Percentiles rank a stretch among this genome's conserved stretches.
phyloP scores from a whole-genome alignment of 805 yeast species.

The Suhomyces tanzawaensis region DNA sequence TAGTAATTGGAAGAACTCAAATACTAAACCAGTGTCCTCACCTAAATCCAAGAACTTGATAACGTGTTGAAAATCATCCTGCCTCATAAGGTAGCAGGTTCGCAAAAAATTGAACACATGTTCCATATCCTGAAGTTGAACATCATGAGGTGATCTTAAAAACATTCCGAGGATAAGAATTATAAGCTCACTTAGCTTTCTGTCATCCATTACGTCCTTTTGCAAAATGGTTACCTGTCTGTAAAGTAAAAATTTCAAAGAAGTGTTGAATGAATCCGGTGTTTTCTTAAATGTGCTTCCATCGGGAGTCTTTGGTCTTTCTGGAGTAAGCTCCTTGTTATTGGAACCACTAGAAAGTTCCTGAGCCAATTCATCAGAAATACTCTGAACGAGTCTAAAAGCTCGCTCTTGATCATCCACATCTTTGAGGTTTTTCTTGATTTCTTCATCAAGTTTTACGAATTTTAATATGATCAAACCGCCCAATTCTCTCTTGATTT shows the following conservation, averaged over 20 bases:
- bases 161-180: constrained; percentile 31
- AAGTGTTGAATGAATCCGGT: background rate
- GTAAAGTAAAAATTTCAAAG: constrained; percentile 27
- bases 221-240: constrained; percentile 33
- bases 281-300: background rate
- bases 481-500: constrained; percentile 27
- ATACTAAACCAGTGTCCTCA: constrained; percentile 18
- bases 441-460: constrained; percentile 17
- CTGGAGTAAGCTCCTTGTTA: background rate
- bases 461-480: constrained; percentile 26
- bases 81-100: constrained; percentile 32
- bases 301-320: background rate
- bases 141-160: constrained; percentile 14
- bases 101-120: constrained; percentile 35
- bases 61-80: constrained; percentile 21
- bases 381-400: background rate
- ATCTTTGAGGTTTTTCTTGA: no score
- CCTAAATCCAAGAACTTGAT: constrained; percentile 11
- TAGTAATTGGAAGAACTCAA: constrained; percentile 31
- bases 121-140: constrained; percentile 21
- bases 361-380: background rate
- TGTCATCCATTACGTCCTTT: constrained; percentile 30
- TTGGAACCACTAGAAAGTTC: background rate
- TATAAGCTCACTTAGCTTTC: constrained; percentile 32
- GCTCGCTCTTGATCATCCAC: no score